Evolutionary conservation across 1,284 basidiomycete genomes (phyloP).

Genomic region (Cutaneotrichosporon sp.): DNA sequence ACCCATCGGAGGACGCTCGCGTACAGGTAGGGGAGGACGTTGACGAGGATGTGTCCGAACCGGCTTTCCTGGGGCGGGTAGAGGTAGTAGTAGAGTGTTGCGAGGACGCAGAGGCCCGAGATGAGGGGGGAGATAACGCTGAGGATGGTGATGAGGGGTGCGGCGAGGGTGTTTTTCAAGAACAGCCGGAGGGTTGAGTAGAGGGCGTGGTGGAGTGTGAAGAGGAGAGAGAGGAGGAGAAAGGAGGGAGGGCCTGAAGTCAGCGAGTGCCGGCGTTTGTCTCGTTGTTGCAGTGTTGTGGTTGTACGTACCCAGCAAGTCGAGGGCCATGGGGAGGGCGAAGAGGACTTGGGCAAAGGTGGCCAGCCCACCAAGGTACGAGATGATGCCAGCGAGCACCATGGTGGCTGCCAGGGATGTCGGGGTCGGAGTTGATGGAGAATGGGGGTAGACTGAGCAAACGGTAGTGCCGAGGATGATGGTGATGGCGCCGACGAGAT

Average conservation of each 20-base stretch:
- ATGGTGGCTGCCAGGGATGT: neutral
- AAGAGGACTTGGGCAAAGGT: constrained; percentile 45
- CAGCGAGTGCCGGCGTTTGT: too few relatives aligned
- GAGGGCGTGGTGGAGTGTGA: constrained; percentile 44
- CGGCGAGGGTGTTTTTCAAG: constrained; percentile 43
- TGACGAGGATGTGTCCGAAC: constrained; percentile 34
- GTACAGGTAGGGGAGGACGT: constrained; percentile 45
- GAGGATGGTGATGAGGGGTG: constrained; percentile 41
- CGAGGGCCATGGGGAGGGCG: constrained; percentile 43
- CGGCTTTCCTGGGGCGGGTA: constrained; percentile 20
- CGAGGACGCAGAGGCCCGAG: constrained; percentile 30
- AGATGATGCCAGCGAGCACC: constrained; percentile 20
- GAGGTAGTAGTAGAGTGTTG: constrained; percentile 43
- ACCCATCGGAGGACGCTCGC: constrained; percentile 45
- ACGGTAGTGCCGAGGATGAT: too few relatives aligned
- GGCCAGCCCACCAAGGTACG: constrained; percentile 39
- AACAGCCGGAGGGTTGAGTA: constrained; percentile 46
- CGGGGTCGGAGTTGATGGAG: neutral
- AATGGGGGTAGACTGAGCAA: neutral
- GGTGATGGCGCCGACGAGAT: too few relatives aligned
- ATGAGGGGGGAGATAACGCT: constrained; percentile 44
- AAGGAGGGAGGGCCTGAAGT: constrained; percentile 46
- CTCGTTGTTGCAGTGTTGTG: too few relatives aligned
- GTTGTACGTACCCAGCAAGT: constrained; percentile 38
- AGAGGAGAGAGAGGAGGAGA: constrained; percentile 48